Base-by-base conservation (phyloP, 2,329 filamentous ascomycete genomes). In the Fusarium sp. region DNA sequence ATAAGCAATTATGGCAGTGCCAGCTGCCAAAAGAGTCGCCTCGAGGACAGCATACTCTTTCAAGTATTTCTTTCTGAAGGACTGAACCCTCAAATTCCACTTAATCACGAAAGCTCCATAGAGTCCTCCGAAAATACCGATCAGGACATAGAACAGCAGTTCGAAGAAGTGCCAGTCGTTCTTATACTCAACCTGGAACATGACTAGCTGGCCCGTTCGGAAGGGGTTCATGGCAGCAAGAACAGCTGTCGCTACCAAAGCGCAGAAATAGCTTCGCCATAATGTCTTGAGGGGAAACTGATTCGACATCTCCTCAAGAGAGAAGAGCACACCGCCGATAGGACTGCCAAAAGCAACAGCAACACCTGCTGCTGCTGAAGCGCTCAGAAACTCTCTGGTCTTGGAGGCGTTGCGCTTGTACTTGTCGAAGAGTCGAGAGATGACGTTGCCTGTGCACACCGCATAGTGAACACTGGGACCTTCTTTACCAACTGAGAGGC, bases 381-480 rank as follows among this genome's bases (percentile, higher is more conserved):
- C 96, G 73, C 93, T 97, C 68, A 99, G 82, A 25, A 99, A 96
- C 81, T 99, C 96, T 55, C 96, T 87, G 6, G 93, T 98, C 80
- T 98, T 98, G 54, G 93, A 93, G 3, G 95, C 95, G 78, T 96
- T 98, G 53, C 89, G 88, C 75, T 89, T 90, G 78, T 98, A 99
- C 79, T 97, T 98, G 76, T 90, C 88, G 76, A 99, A 99, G 67
- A 97, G 86, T 45, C 93, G 87, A 29, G 94, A 97, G 61, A 99
- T 96, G 67, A 99, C 95, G 78, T 97, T 98, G 58, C 96, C 96
- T 0, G 94, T 97, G 75, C 96, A 98, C 9, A 98, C 96, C 5
- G 96, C 96, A 76, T 98, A 99, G 79, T 99, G 96, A n/a, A 99
- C 96, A 79, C 94, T 97, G 1, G 96, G 96, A 0, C 96, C 96